Evolutionary conservation across 2,329 filamentous ascomycete species (phyloP), one percentile per base, ranked within the genome.

Genomic region (Cordyceps sp.): DNA sequence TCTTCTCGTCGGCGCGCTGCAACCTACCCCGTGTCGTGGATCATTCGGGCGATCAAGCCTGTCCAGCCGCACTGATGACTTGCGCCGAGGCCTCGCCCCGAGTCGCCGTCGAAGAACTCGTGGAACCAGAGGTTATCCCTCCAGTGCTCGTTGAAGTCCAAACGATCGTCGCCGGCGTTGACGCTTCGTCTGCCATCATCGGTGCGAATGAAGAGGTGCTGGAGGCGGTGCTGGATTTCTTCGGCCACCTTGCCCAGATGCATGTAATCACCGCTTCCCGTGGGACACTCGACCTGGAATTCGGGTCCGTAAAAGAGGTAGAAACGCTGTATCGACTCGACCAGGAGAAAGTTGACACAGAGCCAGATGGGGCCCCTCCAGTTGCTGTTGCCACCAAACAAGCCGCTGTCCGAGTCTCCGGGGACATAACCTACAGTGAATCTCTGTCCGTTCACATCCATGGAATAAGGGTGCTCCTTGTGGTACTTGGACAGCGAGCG

Each of bases 1-100:
- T 21, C 15, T 14, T n/a, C n/a, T 12, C 4, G 1, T 4, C 28
- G 16, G 9, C 8, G 26, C 18, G 13, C 23, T 10, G 17, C 16
- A 15, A 59, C 77, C 62, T 75, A 90, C 82, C 86, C 88, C 43
- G 88, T 94, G 49, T 96, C 90, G 45, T 96, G 88, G 37, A 96
- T 96, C 73, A 96, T 81, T 57, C 92, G 86, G 18, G 88, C 88
- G 52, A 96, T 85, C 42, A 96, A 57, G 17, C 88, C 88, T 24
- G 88, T 94, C 88, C 90, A 96, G 31, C 88, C 88, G 49, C 84
- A 93, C 55, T 96, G 90, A 55, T 96, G 90, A 30, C 78, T 88
- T 24, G 88, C 84, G 35, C 88, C 88, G 2, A 96, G 68, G 13
- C 90, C 88, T 42, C 85, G 78, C 12, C 88, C 88, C 31, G 66